Base-by-base conservation (phyloP, 495 filamentous ascomycete genomes). In the Lepidopterella palustris region DNA sequence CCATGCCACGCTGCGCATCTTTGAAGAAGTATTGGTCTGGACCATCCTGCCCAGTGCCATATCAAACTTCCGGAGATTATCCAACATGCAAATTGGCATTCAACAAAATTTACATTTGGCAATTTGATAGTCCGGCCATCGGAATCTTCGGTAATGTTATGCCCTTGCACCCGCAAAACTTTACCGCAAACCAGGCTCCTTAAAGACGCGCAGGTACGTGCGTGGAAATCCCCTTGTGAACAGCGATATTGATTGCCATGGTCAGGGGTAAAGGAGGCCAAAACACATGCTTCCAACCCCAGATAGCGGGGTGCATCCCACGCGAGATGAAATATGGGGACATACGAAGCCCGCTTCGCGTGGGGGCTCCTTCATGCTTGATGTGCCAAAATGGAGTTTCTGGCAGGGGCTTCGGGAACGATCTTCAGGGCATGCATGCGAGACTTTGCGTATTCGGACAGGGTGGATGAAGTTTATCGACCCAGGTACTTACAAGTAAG, bases 161-260 rank as follows among this genome's bases (percentile, higher is more conserved):
- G n/a, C n/a, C n/a, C n/a, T n/a, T n/a, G n/a, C n/a, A n/a, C n/a
- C n/a, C n/a, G n/a, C n/a, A n/a, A n/a, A n/a, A 42, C 13, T 18
- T 50, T 50, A 50, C 47, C 47, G 20, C 47, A 24, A 50, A 25
- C 47, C 47, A 18, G 47, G 47, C 47, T 50, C 47, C 25, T 50
- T 25, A 49, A 24, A 5, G 25, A 13, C 21, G 21, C 39, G 39
- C 39, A 42, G 39, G 25, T 24, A 24, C 47, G 21, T 50, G 21
- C 21, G 15, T 21, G 21, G 20, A 25, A 15, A 24, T 25, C 15
- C 47, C 2, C 6, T 20, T 15, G 39, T 25, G 47, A 24, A 24
- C 15, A 24, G 47, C 47, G n/a, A 15, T 24, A 24, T 18, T 18
- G 15, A 3, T 15, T 24, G 25, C 47, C 47, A 27, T 49, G n/a